These are phyloP conservation scores for Peterozyma xylosa DNA, from an alignment of 805 yeast genomes.

Conservation along the genomic window DNA sequence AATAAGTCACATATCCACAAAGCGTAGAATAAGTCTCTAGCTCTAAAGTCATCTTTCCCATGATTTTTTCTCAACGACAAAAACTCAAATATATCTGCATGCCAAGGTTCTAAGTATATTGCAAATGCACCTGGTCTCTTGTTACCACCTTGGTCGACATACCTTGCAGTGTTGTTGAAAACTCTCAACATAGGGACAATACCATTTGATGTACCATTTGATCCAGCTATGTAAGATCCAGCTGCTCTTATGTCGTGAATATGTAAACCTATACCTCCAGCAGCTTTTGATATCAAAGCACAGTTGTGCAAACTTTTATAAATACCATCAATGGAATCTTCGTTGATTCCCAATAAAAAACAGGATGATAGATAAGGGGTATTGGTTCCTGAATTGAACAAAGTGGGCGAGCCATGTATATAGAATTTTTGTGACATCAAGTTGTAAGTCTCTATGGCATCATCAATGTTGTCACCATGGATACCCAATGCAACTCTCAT, in stretches of 20 bases:
- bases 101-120: slow-evolving; percentile 57
- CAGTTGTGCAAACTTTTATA: slow-evolving; percentile 54
- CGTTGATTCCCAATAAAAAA: slow-evolving; percentile 56
- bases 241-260: slow-evolving; percentile 52
- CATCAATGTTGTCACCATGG: slow-evolving; percentile 45
- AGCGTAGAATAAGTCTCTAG: slow-evolving; percentile 57
- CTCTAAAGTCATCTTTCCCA: slow-evolving; percentile 58
- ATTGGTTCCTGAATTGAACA: slow-evolving; percentile 58
- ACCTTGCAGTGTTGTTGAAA: slow-evolving; percentile 55
- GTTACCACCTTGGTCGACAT: slow-evolving; percentile 61
- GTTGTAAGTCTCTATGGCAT: slow-evolving; percentile 49
- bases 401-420: slow-evolving; percentile 57
- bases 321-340: slow-evolving; percentile 57
- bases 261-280: slow-evolving; percentile 60
- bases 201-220: slow-evolving; percentile 58
- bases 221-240: slow-evolving; percentile 56
- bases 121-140: slow-evolving; percentile 63
- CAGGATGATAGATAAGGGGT: slow-evolving; percentile 56
- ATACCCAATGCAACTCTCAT: slow-evolving; percentile 60
- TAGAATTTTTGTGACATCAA: slow-evolving; percentile 52
- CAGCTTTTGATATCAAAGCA: slow-evolving; percentile 55
- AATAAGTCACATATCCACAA: slow-evolving; percentile 58
- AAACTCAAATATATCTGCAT: slow-evolving; percentile 50
- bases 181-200: slow-evolving; percentile 58
- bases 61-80: slow-evolving; percentile 55